These are phyloP conservation scores for Penicillium sp. DNA, from an alignment of 2,329 filamentous ascomycete genomes.

Conservation along the genomic window DNA sequence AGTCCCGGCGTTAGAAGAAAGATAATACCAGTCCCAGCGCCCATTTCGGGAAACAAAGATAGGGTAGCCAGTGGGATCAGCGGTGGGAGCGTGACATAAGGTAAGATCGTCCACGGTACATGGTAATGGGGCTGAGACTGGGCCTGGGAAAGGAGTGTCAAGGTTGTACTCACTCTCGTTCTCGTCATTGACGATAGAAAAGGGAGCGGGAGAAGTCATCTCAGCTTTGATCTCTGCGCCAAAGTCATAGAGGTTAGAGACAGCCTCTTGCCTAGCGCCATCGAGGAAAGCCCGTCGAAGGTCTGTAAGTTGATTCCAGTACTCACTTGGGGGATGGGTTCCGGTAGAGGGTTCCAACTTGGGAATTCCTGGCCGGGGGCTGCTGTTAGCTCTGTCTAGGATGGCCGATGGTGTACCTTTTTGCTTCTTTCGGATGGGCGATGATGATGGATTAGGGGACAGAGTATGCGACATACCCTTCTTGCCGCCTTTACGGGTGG, in stretches of 20 bases:
- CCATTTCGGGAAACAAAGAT: conserved; percentile 1
- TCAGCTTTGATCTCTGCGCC: background rate
- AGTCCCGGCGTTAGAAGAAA: background rate
- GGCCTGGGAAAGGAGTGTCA: background rate
- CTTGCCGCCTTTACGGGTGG: background rate
- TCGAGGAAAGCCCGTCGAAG: background rate
- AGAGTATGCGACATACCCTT: background rate
- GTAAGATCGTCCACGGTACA: background rate
- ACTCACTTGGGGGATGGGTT: background rate
- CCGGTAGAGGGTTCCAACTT: background rate
- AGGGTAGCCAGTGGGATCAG: background rate
- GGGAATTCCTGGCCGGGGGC: background rate
- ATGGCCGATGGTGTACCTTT: background rate
- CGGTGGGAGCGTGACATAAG: background rate
- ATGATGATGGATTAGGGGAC: background rate
- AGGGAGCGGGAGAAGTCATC: background rate
- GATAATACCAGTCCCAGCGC: background rate
- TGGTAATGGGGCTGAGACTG: background rate
- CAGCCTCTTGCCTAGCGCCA: background rate
- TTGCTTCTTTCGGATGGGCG: background rate
- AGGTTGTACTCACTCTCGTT: background rate
- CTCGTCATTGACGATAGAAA: background rate
- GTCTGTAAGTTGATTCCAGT: background rate
- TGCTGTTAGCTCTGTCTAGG: background rate
- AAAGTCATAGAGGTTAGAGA: background rate